phyloP scores from a whole-genome alignment of 768 basidiomycete species.

The Mycena capillaripes region DNA sequence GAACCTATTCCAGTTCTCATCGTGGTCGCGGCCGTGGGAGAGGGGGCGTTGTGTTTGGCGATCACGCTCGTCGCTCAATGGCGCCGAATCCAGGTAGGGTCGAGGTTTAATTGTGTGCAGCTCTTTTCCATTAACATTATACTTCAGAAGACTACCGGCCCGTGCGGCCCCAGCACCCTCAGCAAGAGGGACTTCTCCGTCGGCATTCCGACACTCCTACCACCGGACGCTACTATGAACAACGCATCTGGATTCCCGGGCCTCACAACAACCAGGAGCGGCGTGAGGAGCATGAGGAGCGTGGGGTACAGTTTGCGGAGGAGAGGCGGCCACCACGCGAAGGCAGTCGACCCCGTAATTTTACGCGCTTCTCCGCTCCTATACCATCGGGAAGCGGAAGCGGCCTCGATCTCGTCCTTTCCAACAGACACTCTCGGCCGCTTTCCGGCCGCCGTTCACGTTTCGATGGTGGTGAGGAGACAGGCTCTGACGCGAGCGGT shows the following conservation, averaged over 20 bases:
- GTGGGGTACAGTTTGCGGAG: background rate
- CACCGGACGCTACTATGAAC: background rate
- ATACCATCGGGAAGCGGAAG: conserved; percentile 6
- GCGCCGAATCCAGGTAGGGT: conserved; percentile 1
- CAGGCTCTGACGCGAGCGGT: background rate
- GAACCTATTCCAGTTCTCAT: background rate
- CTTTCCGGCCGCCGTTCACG: background rate
- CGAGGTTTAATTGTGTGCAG: no score
- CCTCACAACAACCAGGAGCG: background rate
- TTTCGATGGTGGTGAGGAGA: conserved; percentile 12
- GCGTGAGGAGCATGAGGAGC: background rate
- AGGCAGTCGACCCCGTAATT: background rate
- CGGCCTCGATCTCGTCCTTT: conserved; percentile 11
- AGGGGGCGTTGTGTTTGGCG: background rate
- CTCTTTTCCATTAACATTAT: background rate
- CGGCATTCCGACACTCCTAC: background rate
- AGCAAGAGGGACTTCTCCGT: background rate
- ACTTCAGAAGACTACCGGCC: background rate
- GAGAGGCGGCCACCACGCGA: conserved; percentile 6
- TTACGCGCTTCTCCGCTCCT: conserved; percentile 29
- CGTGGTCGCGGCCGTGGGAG: conserved; percentile 19
- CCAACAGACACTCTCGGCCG: background rate
- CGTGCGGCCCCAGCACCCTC: background rate
- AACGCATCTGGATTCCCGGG: conserved; percentile 11
- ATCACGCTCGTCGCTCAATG: conserved; percentile 4